These are phyloP conservation scores for Xylaria bambusicola DNA, from an alignment of 495 filamentous ascomycete species.

Conservation along the genomic window DNA sequence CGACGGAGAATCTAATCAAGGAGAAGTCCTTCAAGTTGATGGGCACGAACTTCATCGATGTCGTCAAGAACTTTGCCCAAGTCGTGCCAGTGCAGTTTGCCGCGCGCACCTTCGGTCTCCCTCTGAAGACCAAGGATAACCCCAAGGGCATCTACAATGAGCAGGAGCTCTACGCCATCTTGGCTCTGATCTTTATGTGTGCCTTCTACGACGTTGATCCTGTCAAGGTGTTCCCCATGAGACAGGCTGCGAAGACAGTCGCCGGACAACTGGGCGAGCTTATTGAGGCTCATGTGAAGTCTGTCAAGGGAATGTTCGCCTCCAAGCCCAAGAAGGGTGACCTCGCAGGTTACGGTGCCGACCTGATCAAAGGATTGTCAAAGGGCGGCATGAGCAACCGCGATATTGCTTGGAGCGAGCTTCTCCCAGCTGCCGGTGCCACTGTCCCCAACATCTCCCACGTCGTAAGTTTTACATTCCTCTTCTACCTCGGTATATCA, in stretches of 20 bases:
- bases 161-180: conserved; percentile 76
- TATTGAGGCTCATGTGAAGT: conserved; percentile 60
- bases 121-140: conserved; percentile 69
- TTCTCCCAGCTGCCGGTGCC: conserved; percentile 51
- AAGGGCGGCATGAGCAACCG: conserved; percentile 64
- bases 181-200: conserved; percentile 63
- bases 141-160: conserved; percentile 73
- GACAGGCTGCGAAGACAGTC: conserved; percentile 63
- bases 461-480: conserved; percentile 40
- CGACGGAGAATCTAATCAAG: conserved; percentile 63
- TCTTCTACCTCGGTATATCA: neutral
- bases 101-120: conserved; percentile 69
- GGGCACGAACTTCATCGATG: conserved; percentile 70
- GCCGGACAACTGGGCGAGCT: conserved; percentile 49
- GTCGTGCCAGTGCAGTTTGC: conserved; percentile 72
- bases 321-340: conserved; percentile 45
- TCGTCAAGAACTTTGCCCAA: conserved; percentile 76
- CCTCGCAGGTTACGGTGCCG: conserved; percentile 66
- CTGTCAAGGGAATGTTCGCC: conserved; percentile 56
- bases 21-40: conserved; percentile 61
- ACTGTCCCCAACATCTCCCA: conserved; percentile 70
- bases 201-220: conserved; percentile 55
- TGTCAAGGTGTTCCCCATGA: conserved; percentile 56
- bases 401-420: conserved; percentile 74
- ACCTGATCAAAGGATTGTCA: conserved; percentile 68